Conservation (phyloP, 495 filamentous ascomycete genomes). For the Lindgomyces ingoldianus region DNA sequence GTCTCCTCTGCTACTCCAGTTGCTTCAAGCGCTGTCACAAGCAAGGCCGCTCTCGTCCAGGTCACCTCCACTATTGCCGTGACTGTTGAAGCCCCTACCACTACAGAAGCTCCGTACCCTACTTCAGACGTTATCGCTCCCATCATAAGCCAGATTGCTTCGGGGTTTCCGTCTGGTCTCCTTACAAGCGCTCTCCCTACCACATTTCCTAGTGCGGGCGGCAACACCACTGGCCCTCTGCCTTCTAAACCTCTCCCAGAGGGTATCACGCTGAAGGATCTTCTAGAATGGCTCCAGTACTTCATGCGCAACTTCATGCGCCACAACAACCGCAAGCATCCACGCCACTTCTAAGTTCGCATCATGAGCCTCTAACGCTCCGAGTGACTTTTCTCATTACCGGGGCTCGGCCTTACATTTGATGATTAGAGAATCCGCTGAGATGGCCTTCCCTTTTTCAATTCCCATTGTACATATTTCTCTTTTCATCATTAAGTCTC, state of each 20-base stretch:
- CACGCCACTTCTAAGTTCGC: slow-evolving; percentile 11
- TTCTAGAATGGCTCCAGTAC: slow-evolving; percentile 21
- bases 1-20: background rate
- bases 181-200: slow-evolving; percentile 19
- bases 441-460: too few species aligned
- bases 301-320: slow-evolving; percentile 17
- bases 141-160: slow-evolving; percentile 13
- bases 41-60: background rate
- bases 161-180: slow-evolving; percentile 10
- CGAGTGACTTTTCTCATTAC: too few species aligned
- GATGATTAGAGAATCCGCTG: too few species aligned
- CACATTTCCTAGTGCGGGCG: slow-evolving; percentile 15
- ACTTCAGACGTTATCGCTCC: slow-evolving; percentile 2
- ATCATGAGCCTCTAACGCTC: background rate
- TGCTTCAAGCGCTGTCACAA: background rate
- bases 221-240: slow-evolving; percentile 20
- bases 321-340: slow-evolving; percentile 10
- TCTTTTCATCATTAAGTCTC: too few species aligned
- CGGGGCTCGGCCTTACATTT: too few species aligned
- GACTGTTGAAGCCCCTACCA: background rate
- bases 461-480: too few species aligned
- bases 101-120: background rate
- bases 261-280: slow-evolving; percentile 28
- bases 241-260: slow-evolving; percentile 15
- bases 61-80: background rate